Conservation (phyloP, 1,139 yeast genomes). For the Kodamaea sp. region DNA sequence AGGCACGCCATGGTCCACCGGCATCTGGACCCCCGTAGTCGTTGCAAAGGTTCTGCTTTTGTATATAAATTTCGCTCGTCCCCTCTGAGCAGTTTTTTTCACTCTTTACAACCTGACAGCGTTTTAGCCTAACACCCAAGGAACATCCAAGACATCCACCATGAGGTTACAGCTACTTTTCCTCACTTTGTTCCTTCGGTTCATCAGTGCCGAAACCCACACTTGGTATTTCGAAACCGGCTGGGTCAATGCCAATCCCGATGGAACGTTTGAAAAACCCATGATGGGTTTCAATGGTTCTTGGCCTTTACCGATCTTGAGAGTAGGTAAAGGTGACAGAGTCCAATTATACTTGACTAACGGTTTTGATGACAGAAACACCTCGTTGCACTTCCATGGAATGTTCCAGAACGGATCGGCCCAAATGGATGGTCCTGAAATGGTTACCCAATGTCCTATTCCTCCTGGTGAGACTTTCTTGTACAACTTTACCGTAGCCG, state of each 20-base stretch:
- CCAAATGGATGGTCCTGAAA: constrained; percentile 87
- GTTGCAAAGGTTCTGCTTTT: too few relatives aligned
- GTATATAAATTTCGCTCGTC: constrained; percentile 11
- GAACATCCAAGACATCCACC: background rate
- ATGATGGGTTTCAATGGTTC: constrained; percentile 80
- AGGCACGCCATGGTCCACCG: too few relatives aligned
- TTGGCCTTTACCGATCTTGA: constrained; percentile 84
- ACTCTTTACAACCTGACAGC: too few relatives aligned
- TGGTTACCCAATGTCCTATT: constrained; percentile 86
- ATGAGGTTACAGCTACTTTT: constrained; percentile 23
- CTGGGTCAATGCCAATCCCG: constrained; percentile 73
- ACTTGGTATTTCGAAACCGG: constrained; percentile 72
- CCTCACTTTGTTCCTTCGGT: constrained; percentile 18
- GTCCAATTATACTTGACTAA: constrained; percentile 68
- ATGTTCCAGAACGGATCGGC: constrained; percentile 73
- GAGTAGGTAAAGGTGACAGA: constrained; percentile 76
- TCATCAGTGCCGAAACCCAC: constrained; percentile 54
- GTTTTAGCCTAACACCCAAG: too few relatives aligned
- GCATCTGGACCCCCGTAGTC: too few relatives aligned
- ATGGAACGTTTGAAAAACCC: constrained; percentile 63
- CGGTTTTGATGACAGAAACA: constrained; percentile 63
- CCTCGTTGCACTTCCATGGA: constrained; percentile 91
- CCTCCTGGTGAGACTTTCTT: constrained; percentile 68
- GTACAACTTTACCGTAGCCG: constrained; percentile 78
- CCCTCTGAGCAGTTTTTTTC: constrained; percentile 10